Base-by-base conservation (phyloP, 2,329 filamentous ascomycete genomes). In the Pyrenophora seminiperda region DNA sequence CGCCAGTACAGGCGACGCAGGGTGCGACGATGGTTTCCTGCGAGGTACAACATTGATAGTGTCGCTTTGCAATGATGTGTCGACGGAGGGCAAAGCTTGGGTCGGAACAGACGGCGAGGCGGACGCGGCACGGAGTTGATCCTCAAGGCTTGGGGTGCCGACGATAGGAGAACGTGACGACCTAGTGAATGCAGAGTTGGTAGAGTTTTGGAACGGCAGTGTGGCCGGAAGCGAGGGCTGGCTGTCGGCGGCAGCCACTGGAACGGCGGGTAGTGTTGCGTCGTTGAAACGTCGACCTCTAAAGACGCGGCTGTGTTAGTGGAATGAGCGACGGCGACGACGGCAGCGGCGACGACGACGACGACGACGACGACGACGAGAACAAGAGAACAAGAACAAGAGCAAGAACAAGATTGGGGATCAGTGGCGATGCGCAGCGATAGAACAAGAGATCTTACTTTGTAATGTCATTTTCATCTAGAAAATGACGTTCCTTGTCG, bases 201-300 rank as follows among this genome's bases (percentile, higher is more conserved):
- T 48, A 27, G 61, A 43, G 7, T 61, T 48, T 43, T 65, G 54
- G 40, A 65, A 65, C 1, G 66, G 58, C 32, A 67, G 45, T 27
- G 63, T 62, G 18, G 59, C 54, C 24, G 67, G 58, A 40, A 65
- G 56, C 13, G 62, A 54, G 57, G 66, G 48, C 42, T 65, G 55
- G 29, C 61, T 57, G 45, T 63, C 63, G 61, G 50, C n/a, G 27
- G 62, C 57, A 47, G 59, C 51, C 49, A 43, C 53, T 34, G 68
- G 67, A 50, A 65, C 68, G 53, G 78, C 68, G 53, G 78, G 80
- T 33, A 83, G 75, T 42, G 81, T 81, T 58, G 76, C 70, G 69
- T 83, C 80, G 67, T 82, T 75, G 72, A 84, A 85, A 66, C 75
- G 76, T 53, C 78, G 80, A 61, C 80, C 80, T 77, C 83, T 84